Evolutionary conservation across 1,139 yeast genomes (phyloP).

Genomic region (Lodderomyces margitis): DNA sequence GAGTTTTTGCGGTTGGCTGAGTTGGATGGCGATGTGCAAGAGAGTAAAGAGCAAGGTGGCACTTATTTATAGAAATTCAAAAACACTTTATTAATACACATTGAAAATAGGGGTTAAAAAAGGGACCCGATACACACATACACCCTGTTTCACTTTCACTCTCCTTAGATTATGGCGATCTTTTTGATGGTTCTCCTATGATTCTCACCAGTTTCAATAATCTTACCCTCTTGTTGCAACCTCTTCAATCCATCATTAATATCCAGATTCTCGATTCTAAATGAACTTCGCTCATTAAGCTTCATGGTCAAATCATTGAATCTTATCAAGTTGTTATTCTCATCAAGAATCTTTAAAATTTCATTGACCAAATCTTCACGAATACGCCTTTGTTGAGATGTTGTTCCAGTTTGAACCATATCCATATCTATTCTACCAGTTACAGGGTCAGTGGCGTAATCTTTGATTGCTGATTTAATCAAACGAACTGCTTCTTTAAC

Average conservation of each 20-base stretch:
- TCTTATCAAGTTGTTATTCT: slow-evolving; percentile 44
- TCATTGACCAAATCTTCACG: slow-evolving; percentile 72
- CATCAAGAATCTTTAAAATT: slow-evolving; percentile 49
- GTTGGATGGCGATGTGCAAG: background rate
- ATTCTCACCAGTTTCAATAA: slow-evolving; percentile 73
- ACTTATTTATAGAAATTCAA: slow-evolving; percentile 1
- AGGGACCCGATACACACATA: background rate
- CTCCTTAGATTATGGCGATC: slow-evolving; percentile 24
- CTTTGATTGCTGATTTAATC: slow-evolving; percentile 91
- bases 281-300: slow-evolving; percentile 68
- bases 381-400: slow-evolving; percentile 79
- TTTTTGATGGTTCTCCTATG: slow-evolving; percentile 64
- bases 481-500: slow-evolving; percentile 94
- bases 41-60: background rate
- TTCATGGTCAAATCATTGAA: slow-evolving; percentile 61
- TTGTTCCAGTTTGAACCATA: slow-evolving; percentile 92
- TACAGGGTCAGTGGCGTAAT: slow-evolving; percentile 95
- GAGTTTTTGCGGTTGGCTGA: slow-evolving; percentile 33
- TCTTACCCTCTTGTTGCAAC: slow-evolving; percentile 72
- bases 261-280: slow-evolving; percentile 68
- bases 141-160: background rate
- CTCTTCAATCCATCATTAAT: slow-evolving; percentile 66
- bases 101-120: background rate
- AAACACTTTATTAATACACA: slow-evolving; percentile 3
- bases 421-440: slow-evolving; percentile 98